Evolutionary conservation across 1,284 basidiomycete species (phyloP).

Genomic region (Cutaneotrichosporon cavernicola): DNA sequence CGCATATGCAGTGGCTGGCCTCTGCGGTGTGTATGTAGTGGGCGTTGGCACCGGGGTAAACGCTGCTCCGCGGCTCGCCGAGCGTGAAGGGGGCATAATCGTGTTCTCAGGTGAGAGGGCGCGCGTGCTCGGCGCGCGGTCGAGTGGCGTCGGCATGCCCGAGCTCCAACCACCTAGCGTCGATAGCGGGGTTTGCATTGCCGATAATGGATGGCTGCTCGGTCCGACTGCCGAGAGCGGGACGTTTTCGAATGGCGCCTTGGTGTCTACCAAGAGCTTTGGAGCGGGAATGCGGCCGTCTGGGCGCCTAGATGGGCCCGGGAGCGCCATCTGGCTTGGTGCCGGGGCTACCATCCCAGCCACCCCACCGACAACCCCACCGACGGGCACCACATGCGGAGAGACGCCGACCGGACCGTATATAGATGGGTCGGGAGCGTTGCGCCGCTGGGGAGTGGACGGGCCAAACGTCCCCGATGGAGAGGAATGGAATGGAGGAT

Average conservation of each 20-base stretch:
- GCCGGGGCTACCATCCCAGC: background rate
- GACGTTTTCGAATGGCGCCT: conserved; percentile 12
- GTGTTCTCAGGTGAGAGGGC: background rate
- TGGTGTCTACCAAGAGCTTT: conserved; percentile 24
- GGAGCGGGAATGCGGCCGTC: conserved; percentile 19
- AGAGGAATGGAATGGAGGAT: background rate
- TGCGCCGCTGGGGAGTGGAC: background rate
- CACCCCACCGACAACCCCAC: background rate
- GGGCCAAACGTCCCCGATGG: background rate
- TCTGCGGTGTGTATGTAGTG: background rate
- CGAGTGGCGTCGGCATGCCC: background rate
- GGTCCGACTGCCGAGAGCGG: background rate
- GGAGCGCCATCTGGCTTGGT: background rate
- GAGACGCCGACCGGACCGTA: background rate
- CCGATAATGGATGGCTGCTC: background rate
- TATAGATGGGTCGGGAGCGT: background rate
- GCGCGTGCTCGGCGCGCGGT: background rate
- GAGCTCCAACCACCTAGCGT: background rate
- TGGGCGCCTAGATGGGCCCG: conserved; percentile 1
- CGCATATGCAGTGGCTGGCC: background rate
- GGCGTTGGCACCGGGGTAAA: background rate
- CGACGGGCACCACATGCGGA: background rate
- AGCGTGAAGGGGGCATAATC: background rate
- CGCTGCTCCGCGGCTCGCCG: background rate
- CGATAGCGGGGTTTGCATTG: background rate